A percentile compares a stretch with the other conserved stretches of the same genome.
These are phyloP conservation scores for Colletotrichum higginsianum DNA, from an alignment of 2,329 filamentous ascomycete genomes.

Conservation along the genomic window DNA sequence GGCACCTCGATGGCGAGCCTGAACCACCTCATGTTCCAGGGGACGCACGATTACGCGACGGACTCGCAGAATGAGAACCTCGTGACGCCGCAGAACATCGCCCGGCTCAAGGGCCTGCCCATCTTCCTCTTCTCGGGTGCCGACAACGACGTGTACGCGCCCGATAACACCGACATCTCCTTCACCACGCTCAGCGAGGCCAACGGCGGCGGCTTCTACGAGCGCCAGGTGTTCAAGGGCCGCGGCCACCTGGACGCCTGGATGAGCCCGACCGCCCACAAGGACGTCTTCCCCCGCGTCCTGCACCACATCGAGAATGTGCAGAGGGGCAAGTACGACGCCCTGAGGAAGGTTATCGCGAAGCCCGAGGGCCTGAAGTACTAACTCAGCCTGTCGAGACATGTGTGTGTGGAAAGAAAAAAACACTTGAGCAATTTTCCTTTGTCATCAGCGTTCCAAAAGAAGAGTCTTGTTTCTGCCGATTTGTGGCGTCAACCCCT, in stretches of 20 bases:
- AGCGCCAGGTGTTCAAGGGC: conserved; percentile 46
- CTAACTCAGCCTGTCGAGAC: too few species aligned
- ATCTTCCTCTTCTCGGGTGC: conserved; percentile 44
- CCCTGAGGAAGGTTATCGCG: background rate
- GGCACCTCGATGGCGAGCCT: conserved; percentile 73
- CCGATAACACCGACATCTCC: conserved; percentile 47
- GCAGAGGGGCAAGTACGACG: background rate
- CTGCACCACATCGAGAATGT: conserved; percentile 30
- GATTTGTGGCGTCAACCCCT: too few species aligned
- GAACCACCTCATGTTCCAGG: conserved; percentile 70
- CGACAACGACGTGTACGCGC: conserved; percentile 44
- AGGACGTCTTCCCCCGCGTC: conserved; percentile 46
- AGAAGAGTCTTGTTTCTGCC: too few species aligned
- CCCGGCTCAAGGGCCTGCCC: conserved; percentile 32
- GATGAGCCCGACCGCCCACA: conserved; percentile 45
- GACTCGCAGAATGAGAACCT: conserved; percentile 19
- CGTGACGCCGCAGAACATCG: conserved; percentile 28
- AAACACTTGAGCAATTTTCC: too few species aligned
- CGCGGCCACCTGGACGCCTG: conserved; percentile 48
- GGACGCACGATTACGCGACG: conserved; percentile 63
- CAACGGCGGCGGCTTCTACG: conserved; percentile 46
- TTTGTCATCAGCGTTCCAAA: background rate
- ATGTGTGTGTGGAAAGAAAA: too few species aligned
- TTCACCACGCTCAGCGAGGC: conserved; percentile 45
- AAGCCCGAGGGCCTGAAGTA: background rate